Conservation (phyloP, 176 grass and related monocot species). For the Chrysopogon serrulatus region DNA sequence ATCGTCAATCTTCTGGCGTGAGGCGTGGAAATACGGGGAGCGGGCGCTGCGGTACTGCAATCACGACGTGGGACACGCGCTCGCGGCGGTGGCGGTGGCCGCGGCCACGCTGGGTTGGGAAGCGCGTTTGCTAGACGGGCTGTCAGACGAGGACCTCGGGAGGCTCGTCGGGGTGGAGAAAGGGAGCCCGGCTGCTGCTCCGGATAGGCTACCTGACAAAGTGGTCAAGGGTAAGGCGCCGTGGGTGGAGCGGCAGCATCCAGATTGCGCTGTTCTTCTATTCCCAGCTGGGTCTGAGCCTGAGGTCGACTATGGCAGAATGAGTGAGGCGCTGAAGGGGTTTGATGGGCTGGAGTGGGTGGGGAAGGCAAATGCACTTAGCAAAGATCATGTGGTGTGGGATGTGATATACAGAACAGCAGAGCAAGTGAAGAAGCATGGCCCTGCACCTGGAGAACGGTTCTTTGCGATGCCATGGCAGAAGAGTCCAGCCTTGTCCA, state of each 20-base stretch:
- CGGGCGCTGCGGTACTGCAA: slow-evolving; percentile 91
- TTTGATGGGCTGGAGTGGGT: slow-evolving; percentile 49
- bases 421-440: slow-evolving; percentile 67
- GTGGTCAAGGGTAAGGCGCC: slow-evolving; percentile 34
- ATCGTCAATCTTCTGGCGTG: slow-evolving; percentile 84
- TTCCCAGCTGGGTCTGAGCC: slow-evolving; percentile 51
- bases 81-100: slow-evolving; percentile 51
- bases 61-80: slow-evolving; percentile 85
- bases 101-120: slow-evolving; percentile 77
- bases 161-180: slow-evolving; percentile 47
- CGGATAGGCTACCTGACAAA: slow-evolving; percentile 8
- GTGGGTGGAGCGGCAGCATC: slow-evolving; percentile 76
- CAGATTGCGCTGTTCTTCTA: slow-evolving; percentile 66
- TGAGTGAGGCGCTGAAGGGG: slow-evolving; percentile 29
- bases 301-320: slow-evolving; percentile 45
- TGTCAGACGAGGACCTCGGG: slow-evolving; percentile 65
- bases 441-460: slow-evolving; percentile 10
- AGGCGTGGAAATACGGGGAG: slow-evolving; percentile 95
- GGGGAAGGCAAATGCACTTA: slow-evolving; percentile 64
- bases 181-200: slow-evolving; percentile 22
- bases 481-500: slow-evolving; percentile 27
- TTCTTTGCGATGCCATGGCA: slow-evolving; percentile 53
- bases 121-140: slow-evolving; percentile 56
- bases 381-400: slow-evolving; percentile 91
- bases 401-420: slow-evolving; percentile 77